Evolutionary conservation across 441 rosid species (phyloP), one percentile per base, ranked within the genome.

Genomic region (Erysimum cheiri): DNA sequence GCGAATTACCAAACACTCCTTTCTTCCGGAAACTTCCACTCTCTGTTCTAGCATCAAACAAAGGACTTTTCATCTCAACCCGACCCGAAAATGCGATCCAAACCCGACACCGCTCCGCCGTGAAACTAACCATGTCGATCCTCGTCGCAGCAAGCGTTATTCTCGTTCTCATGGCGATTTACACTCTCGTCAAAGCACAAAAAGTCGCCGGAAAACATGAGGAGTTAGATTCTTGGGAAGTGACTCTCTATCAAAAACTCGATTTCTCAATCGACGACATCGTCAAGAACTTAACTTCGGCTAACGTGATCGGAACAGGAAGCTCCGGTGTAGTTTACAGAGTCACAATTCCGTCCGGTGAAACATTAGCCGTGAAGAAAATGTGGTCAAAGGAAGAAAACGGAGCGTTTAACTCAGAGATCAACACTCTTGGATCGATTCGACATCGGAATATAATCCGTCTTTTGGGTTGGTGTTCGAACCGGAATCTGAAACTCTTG

Each of bases 241-340:
- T 87, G 76, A 85, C 87, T 8, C 76, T 94, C 5, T 94, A 87
- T 73, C 97, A 94, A 69, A 94, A 91, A 77, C 89, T 91, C 1
- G 92, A 88, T 11, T 87, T 91, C 80, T 88, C 97, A 4, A 74
- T 91, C 11, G 88, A 88, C 41, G 92, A 86, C 72, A 74, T 88
- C 36, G 78, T 91, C 5, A 54, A 70, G 40, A 80, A 87, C 44
- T 71, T 94, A 33, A 86, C 87, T 13, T 86, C 98, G 6, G 77
- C 93, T 0, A 90, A 90, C 61, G 92, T 94, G 33, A 94, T 94
- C 49, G 98, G 98, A 60, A 91, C 97, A 0, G 98, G 98, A 41
- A 94, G 98, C 82, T 94, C 98, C 3, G 97, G 98, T 31, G 96
- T 94, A 4, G 98, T 94, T 0, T 90, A 91, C 77, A 84, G 86